Evolutionary conservation across 2,329 filamentous ascomycete genomes (phyloP).

Genomic region (Tolypocladium inflatum): DNA sequence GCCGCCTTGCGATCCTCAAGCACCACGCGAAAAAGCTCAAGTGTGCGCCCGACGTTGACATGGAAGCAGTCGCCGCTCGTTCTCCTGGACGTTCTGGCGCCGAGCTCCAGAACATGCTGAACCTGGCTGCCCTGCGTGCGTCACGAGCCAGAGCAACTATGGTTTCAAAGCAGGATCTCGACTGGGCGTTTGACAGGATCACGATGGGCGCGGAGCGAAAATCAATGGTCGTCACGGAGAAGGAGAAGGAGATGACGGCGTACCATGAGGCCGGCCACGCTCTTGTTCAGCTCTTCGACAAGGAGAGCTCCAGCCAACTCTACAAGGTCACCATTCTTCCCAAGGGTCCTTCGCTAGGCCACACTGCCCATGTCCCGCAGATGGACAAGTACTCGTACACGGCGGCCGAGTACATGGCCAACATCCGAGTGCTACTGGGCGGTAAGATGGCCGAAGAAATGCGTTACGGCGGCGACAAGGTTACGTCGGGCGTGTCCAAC

Average conservation of each 20-base stretch:
- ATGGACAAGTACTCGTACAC: slow-evolving; percentile 87
- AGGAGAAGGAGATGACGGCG: slow-evolving; percentile 92
- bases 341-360: slow-evolving; percentile 73
- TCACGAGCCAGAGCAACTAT: slow-evolving; percentile 72
- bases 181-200: slow-evolving; percentile 97
- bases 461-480: slow-evolving; percentile 81
- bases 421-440: slow-evolving; percentile 73
- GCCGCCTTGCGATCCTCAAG: slow-evolving; percentile 83
- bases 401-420: slow-evolving; percentile 73
- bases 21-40: slow-evolving; percentile 93
- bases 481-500: slow-evolving; percentile 77
- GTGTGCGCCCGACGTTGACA: slow-evolving; percentile 68
- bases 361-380: slow-evolving; percentile 80
- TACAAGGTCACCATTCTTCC: slow-evolving; percentile 98
- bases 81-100: slow-evolving; percentile 91
- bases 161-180: slow-evolving; percentile 72
- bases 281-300: slow-evolving; percentile 74
- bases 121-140: slow-evolving; percentile 91
- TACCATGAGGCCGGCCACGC: slow-evolving; percentile 96
- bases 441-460: slow-evolving; percentile 89
- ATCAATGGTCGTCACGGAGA: slow-evolving; percentile 80
- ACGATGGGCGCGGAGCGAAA: slow-evolving; percentile 92
- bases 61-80: slow-evolving; percentile 73
- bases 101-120: slow-evolving; percentile 92
- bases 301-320: slow-evolving; percentile 61